These are phyloP conservation scores for Boletus hoseneyae DNA, from an alignment of 1,284 basidiomycete species.

Conservation along the genomic window DNA sequence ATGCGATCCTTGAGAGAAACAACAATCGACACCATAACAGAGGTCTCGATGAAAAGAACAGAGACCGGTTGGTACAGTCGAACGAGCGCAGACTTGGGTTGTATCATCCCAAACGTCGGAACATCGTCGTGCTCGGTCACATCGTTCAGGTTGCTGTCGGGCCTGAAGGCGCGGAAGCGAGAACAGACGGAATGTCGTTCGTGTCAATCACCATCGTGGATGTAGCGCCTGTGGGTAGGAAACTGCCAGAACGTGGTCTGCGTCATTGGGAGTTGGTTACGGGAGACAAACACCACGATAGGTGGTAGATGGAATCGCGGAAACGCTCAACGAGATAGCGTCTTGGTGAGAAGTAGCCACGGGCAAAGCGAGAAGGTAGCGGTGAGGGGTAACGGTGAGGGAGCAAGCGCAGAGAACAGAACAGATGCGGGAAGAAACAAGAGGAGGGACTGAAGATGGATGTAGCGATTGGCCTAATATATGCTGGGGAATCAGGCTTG, in stretches of 20 bases:
- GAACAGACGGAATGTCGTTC: not conserved
- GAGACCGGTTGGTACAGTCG: conserved; percentile 11
- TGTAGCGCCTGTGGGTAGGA: not conserved
- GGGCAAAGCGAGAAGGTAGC: conserved; percentile 1
- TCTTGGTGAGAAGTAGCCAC: no score
- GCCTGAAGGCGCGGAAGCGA: no score
- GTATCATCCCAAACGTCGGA: conserved; percentile 1
- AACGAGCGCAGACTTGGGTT: conserved; percentile 7
- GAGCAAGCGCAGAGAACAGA: no score
- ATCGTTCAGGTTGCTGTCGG: not conserved
- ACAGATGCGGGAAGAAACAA: not conserved
- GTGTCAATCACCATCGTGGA: not conserved
- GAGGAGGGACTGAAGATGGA: conserved; percentile 2
- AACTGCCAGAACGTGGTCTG: not conserved
- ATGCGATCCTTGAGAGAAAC: conserved; percentile 22
- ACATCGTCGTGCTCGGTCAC: not conserved
- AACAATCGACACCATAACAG: conserved; percentile 14
- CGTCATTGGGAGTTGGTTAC: not conserved
- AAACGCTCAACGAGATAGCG: not conserved
- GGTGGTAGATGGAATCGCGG: conserved; percentile 6
- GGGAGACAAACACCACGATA: conserved; percentile 1
- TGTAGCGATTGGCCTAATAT: conserved; percentile 7
- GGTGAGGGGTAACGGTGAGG: no score
- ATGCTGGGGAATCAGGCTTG: conserved; percentile 5
- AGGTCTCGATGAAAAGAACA: not conserved